Evolutionary conservation across 2,329 filamentous ascomycete species (phyloP).

Genomic region (Pseudocercospora vitis): DNA sequence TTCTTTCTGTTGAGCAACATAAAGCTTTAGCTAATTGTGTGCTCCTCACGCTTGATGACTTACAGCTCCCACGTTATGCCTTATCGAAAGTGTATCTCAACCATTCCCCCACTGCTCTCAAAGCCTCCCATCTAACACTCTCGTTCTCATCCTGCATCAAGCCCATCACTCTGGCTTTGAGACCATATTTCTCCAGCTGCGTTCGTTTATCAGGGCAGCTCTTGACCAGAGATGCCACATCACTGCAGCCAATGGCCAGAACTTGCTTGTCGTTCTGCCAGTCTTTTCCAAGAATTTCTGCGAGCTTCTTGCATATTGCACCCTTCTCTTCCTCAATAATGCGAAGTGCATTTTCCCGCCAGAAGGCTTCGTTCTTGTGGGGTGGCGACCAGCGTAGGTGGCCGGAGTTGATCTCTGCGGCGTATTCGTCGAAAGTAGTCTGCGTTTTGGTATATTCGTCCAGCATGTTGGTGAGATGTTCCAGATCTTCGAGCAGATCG

Average conservation of each 20-base stretch:
- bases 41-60: no score
- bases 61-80: slow-evolving; percentile 11
- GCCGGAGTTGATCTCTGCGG: slow-evolving; percentile 79
- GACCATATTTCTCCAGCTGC: slow-evolving; percentile 76
- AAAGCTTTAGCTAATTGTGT: no score
- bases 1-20: no score
- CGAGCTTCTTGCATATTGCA: slow-evolving; percentile 73
- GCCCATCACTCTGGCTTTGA: slow-evolving; percentile 89
- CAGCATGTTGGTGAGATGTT: slow-evolving; percentile 59
- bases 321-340: slow-evolving; percentile 83
- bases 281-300: slow-evolving; percentile 79
- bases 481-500: slow-evolving; percentile 54
- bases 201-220: slow-evolving; percentile 81
- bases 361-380: slow-evolving; percentile 82
- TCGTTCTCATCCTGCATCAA: slow-evolving; percentile 89
- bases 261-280: slow-evolving; percentile 85
- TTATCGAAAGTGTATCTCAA: slow-evolving; percentile 66
- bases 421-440: slow-evolving; percentile 67
- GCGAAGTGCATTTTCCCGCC: slow-evolving; percentile 84
- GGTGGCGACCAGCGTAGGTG: slow-evolving; percentile 92
- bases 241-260: slow-evolving; percentile 88
- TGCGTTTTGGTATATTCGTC: slow-evolving; percentile 78
- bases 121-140: slow-evolving; percentile 86
- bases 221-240: slow-evolving; percentile 83
- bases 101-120: slow-evolving; percentile 80